Base-by-base conservation (phyloP, 163 green algal species). In the Scenedesmus sp. region DNA sequence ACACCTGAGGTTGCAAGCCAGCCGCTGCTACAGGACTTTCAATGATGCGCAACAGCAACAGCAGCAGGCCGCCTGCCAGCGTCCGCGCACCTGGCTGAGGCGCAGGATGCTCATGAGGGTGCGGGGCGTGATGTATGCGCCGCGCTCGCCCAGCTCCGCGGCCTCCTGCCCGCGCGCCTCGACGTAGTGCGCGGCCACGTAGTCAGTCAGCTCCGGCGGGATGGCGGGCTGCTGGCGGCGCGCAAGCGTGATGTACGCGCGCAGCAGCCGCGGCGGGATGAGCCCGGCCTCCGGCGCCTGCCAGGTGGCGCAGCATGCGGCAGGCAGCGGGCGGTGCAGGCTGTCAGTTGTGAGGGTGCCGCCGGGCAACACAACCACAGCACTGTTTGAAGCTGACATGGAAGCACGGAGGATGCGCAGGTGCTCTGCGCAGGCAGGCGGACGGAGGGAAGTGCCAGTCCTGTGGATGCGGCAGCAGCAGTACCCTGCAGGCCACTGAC, bases 41-140 rank as follows among this genome's bases (percentile, higher is more conserved):
- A n/a, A n/a, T n/a, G n/a, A n/a, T 18, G 43, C 37, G 12, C 35
- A 13, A 56, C 13, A 79, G 20, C 26, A 70, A 16, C 22, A 16
- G 20, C 30, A 70, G 56, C 20, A 33, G 20, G 56, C 56, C 18
- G 80, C 35, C 82, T 56, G 82, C 35, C 49, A 5, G 12, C 59
- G 10, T 40, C 49, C 40, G 22, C 33, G 18, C 70, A 98, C 96
- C 93, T 99, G 97, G 35, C 94, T 95, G 30, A 99, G 92, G 33
- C 98, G 96, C 83, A 99, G 94, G 90, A 99, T 98, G 92, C 94
- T 98, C 65, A 99, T 96, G 86, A 99, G 95, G 24, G 98, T 99
- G 85, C 98, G 96, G 3, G 98, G 97, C 3, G 98, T 99, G 84
- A 97, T 98, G 95, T 99, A 99, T 72, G 95, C 96, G 86, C 97